Evolutionary conservation across 2,329 filamentous ascomycete genomes (phyloP), one percentile per base, ranked within the genome.

Genomic region (Chaetomium sp.): DNA sequence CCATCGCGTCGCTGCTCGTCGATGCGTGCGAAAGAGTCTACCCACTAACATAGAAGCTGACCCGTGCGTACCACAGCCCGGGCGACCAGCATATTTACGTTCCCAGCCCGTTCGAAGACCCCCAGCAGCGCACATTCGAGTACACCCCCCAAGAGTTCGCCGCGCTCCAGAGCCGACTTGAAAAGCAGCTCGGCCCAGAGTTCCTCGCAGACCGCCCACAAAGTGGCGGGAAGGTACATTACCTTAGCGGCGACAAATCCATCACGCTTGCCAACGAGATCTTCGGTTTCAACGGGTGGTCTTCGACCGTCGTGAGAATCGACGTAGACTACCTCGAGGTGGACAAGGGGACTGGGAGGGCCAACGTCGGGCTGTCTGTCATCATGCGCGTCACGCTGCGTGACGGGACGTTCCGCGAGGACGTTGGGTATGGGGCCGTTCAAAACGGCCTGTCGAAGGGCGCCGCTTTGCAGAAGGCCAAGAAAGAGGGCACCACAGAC

Each of bases 241-340:
- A 99, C 78, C 83, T 99, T 59, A 88, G 93, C n/a, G 93, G 93
- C 1, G 94, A 98, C 74, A 99, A 99, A 80, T 93, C 91, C 74
- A 99, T 99, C 75, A 90, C 91, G 64, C 88, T 97, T 60, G 93
- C 93, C 61, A 97, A 97, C 73, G 92, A 97, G 75, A 89, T 97
- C 0, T 97, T 97, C 79, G 93, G 93, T 10, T 97, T 97, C 81
- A 97, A 97, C 78, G 93, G 93, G 72, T 99, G 95, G 95, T 97
- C 92, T 10, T 96, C 92, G 63, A 90, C 90, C n/a, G 95, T 99
- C 65, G 91, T 94, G 74, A 93, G 96, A 74, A 90, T 97, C 45
- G 90, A 96, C 74, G 91, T 98, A 65, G 95, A 99, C 77, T 98
- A 96, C 77, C 92, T 95, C 66, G 94, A 98, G 74, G 93, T 97